Conservation (phyloP, 176 grass and related monocot species). For the Triticum turgidum region DNA sequence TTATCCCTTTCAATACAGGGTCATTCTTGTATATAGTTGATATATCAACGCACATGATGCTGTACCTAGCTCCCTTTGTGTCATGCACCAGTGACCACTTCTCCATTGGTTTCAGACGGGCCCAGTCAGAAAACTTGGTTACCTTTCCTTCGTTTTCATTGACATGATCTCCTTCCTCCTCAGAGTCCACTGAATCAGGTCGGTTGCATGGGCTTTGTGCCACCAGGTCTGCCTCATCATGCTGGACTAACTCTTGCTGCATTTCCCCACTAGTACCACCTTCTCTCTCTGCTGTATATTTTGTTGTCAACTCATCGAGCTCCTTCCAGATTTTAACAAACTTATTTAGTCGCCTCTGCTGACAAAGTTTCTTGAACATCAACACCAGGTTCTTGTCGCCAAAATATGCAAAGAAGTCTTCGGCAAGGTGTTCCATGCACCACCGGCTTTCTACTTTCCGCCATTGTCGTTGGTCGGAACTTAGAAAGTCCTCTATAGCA, state of each 20-base stretch:
- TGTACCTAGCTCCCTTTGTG: conserved; percentile 5
- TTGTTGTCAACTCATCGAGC: conserved; percentile 21
- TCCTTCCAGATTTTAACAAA: conserved; percentile 32
- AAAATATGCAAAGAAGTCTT: conserved; percentile 21
- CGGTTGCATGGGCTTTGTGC: background rate
- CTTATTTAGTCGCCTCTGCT: conserved; percentile 11
- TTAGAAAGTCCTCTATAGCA: background rate
- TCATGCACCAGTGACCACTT: conserved; percentile 32
- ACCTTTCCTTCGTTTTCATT: background rate
- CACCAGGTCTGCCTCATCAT: too few relatives aligned
- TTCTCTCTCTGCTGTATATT: background rate
- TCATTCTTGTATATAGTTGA: background rate
- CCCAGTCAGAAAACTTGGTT: conserved; percentile 16
- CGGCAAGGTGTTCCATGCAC: conserved; percentile 25
- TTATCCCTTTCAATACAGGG: conserved; percentile 27
- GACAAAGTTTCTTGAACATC: conserved; percentile 27
- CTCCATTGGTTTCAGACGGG: conserved; percentile 21
- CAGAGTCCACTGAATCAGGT: too few relatives aligned
- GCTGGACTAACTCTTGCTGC: too few relatives aligned
- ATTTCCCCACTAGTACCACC: too few relatives aligned
- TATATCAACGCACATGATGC: conserved; percentile 18
- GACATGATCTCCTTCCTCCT: background rate
- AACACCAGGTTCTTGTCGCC: conserved; percentile 9
- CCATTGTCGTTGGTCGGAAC: background rate
- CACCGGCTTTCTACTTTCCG: background rate